phyloP scores from a whole-genome alignment of 2,329 filamentous ascomycete species.

The Fusarium sp. region DNA sequence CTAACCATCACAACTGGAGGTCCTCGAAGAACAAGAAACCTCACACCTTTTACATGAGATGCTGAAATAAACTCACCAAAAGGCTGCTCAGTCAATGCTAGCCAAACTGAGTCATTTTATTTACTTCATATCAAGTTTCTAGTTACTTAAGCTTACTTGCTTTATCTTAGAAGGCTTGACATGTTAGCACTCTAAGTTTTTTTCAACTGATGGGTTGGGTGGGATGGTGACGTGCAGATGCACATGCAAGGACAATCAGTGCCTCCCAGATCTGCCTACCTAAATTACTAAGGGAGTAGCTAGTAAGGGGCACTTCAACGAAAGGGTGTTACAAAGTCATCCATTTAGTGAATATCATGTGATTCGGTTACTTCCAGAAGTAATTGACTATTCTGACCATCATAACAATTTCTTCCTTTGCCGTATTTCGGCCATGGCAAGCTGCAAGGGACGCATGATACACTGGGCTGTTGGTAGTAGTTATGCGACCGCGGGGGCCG shows the following conservation, averaged over 20 bases:
- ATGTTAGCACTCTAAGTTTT: background rate
- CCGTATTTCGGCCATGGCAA: conserved; percentile 9
- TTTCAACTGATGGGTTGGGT: background rate
- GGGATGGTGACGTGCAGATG: conserved; percentile 1
- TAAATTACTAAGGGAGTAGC: background rate
- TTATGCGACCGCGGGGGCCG: conserved; percentile 14
- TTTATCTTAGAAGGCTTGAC: background rate
- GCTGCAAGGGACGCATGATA: background rate
- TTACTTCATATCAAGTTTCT: background rate
- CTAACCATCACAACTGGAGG: background rate
- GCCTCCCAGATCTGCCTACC: background rate
- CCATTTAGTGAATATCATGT: background rate
- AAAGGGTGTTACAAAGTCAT: background rate
- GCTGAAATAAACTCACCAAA: background rate
- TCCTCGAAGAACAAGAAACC: background rate
- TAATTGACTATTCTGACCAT: background rate
- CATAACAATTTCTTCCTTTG: background rate
- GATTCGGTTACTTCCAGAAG: background rate
- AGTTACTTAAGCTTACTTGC: background rate
- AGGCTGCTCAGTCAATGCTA: background rate
- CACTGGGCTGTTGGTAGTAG: background rate
- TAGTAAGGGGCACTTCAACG: background rate
- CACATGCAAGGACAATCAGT: background rate
- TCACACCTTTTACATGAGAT: background rate
- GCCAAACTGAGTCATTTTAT: background rate